A percentile compares a stretch with the other conserved stretches of the same genome.
Evolutionary conservation across 2,329 filamentous ascomycete species (phyloP).

Genomic region (Colletotrichum liaoningense): DNA sequence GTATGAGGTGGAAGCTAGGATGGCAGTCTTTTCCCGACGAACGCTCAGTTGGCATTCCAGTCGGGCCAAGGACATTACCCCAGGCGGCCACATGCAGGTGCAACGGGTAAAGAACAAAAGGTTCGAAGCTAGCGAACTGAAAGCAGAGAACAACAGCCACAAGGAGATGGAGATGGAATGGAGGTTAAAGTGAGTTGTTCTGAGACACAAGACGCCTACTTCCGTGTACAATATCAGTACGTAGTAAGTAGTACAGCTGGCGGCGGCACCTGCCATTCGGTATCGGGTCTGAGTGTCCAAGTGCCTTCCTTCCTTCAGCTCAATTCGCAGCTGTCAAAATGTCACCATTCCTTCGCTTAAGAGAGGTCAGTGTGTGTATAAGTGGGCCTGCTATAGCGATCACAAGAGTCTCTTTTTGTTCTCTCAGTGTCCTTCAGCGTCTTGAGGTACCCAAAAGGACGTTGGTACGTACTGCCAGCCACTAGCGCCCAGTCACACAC

Average conservation of each 20-base stretch:
- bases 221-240: no score
- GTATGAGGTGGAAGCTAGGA: conserved; percentile 14
- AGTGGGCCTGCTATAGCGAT: not conserved
- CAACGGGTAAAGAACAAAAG: not conserved
- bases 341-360: conserved; percentile 27
- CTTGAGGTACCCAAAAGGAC: not conserved
- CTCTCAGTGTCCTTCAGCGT: not conserved
- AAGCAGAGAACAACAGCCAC: not conserved
- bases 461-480: not conserved
- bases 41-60: conserved; percentile 4
- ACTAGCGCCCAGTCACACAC: conserved; percentile 19
- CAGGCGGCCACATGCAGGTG: not conserved
- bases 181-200: not conserved
- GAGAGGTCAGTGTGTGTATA: conserved; percentile 2
- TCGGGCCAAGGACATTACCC: not conserved
- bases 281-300: not conserved
- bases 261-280: conserved; percentile 18
- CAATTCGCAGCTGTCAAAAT: conserved; percentile 9
- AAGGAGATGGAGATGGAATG: not conserved
- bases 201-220: not conserved
- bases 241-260: not conserved
- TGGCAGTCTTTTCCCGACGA: not conserved
- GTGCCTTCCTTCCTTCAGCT: not conserved
- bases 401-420: not conserved
- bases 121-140: not conserved